These are phyloP conservation scores for Venustampulla echinocandica DNA, from an alignment of 495 filamentous ascomycete genomes.

Conservation along the genomic window DNA sequence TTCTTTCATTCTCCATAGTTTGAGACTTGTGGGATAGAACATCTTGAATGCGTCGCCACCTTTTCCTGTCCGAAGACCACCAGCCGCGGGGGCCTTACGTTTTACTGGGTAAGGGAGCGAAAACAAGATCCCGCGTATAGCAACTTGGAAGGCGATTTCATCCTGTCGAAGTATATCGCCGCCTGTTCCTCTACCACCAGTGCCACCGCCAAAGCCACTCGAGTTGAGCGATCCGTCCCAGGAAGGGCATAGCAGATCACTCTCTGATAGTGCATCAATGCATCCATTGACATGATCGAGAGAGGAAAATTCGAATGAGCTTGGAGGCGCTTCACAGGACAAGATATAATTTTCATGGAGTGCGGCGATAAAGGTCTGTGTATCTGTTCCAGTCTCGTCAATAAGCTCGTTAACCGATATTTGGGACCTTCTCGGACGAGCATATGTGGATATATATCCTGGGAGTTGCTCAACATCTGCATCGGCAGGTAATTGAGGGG, in stretches of 20 bases:
- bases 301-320: slow-evolving; percentile 36
- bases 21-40: slow-evolving; percentile 75
- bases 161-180: slow-evolving; percentile 76
- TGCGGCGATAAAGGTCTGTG: slow-evolving; percentile 78
- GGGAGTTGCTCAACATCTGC: slow-evolving; percentile 43
- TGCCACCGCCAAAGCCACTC: slow-evolving; percentile 33
- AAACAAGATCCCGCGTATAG: slow-evolving; percentile 74
- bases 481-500: slow-evolving; percentile 22
- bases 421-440: slow-evolving; percentile 57
- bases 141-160: slow-evolving; percentile 84
- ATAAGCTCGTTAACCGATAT: slow-evolving; percentile 66
- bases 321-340: slow-evolving; percentile 60
- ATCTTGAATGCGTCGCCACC: slow-evolving; percentile 64
- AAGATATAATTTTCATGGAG: slow-evolving; percentile 90
- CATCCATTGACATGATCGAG: slow-evolving; percentile 65
- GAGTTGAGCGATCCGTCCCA: slow-evolving; percentile 46
- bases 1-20: slow-evolving; percentile 68
- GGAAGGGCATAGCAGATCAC: slow-evolving; percentile 65
- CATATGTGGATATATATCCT: slow-evolving; percentile 49
- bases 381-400: slow-evolving; percentile 85
- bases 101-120: slow-evolving; percentile 79
- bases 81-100: slow-evolving; percentile 39
- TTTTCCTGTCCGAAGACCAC: slow-evolving; percentile 25
- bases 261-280: slow-evolving; percentile 77
- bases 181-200: slow-evolving; percentile 41